Evolutionary conservation across 2,329 filamentous ascomycete genomes (phyloP), one percentile per base, ranked within the genome.

Genomic region (Onygena corvina): DNA sequence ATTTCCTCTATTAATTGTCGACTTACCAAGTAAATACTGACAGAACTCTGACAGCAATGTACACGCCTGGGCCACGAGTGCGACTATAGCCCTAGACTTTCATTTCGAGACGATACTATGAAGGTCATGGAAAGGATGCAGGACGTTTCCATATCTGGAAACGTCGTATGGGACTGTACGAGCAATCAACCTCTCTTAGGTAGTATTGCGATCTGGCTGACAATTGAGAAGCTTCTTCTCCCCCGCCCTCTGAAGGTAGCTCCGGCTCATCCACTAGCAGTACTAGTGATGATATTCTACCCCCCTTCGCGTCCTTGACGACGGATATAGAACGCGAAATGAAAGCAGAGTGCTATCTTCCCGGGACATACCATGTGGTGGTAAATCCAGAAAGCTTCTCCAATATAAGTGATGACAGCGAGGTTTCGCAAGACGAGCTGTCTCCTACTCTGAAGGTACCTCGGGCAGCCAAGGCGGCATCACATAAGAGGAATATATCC

Each of bases 281-380:
- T 25, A 57, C 55, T 12, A 52, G 55, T 8, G 59, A 64, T 18
- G 74, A 78, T 57, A 60, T 68, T n/a, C 63, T 79, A 9, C 76
- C 76, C 16, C 71, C 72, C 2, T 80, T 79, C 59, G 61, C 70
- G 27, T 60, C 64, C 11, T 66, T 80, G 48, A 73, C 67, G 1
- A 77, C 67, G 23, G 76, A 80, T 52, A 75, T 77, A 54, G 76
- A 79, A 23, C 67, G 76, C 34, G 76, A 80, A 58, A 69, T 65
- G 51, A 79, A 79, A 58, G 76, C 76, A 12, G 68, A 72, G 47
- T 63, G 62, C 5, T 66, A 67, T 31, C 63, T 61, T 29, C 75
- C 76, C 1, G 76, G 76, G 12, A 77, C 74, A 1, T 79, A 73
- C 58, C 68, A 73, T 57, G 73, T 79, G 16, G 64, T 79, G 16